Base-by-base conservation (phyloP, 352 stramenopile species). In the Pythium rishiriense region DNA sequence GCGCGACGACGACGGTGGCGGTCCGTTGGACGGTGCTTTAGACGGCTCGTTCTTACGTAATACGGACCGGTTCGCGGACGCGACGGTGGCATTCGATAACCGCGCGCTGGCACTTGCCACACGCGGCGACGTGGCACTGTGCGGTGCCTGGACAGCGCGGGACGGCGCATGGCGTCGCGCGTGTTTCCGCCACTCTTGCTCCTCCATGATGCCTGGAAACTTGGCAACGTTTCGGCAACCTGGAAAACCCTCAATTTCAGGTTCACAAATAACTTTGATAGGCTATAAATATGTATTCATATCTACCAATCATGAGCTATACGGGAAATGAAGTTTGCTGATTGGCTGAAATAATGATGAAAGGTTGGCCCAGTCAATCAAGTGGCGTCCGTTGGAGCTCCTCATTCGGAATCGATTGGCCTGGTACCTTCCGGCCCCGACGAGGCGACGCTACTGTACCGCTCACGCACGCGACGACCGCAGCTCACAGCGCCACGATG, bases 1-100 rank as follows among this genome's bases (percentile, higher is more conserved):
- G 50, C 74, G 73, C 22, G 85, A 90, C 21, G 79, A 64, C 19
- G 59, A 48, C 26, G 55, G 11, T 6, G 37, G 14, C 37, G 37
- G n/a, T 43, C 37, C 19, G 0, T 43, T 43, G 5, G 31, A 5
- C 31, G 5, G 31, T 35, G 31, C n/a, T 69, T 61, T 29, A 3
- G 15, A 47, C 15, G 31, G 42, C 51, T 65, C 63, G 54, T 59
- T 56, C 51, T 54, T 56, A 37, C 42, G 50, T 9, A 19, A 43
- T 51, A 61, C 28, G 0, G 63, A 35, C 31, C 61, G 60, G 33
- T 69, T 69, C 17, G 49, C 46, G 12, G 57, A 66, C 35, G 45
- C 21, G 26, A 54, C 26, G 15, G 56, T 62, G 1, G 29, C 42
- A 48, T 26, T 46, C 35, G 57, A 55, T 52, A 66, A 25, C 17